phyloP scores from a whole-genome alignment of 768 basidiomycete species.

The Krasilnikovozyma curviuscula region DNA sequence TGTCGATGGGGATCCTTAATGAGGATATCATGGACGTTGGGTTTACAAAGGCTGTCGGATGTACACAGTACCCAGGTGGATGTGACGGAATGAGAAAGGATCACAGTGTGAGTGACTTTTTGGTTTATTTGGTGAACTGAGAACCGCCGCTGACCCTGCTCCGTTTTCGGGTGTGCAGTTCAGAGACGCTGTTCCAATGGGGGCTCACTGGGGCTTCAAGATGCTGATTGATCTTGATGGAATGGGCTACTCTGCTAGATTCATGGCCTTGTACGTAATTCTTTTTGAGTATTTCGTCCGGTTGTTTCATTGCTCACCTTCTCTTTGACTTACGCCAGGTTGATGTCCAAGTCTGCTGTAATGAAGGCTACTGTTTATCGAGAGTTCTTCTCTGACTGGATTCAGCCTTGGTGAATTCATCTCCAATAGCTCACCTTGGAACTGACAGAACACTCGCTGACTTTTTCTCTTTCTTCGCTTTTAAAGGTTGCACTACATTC shows the following conservation, averaged over 20 bases:
- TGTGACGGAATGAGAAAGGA: conserved; percentile 41
- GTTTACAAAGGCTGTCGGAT: conserved; percentile 58
- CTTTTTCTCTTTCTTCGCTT: not conserved
- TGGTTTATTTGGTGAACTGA: too few relatives aligned
- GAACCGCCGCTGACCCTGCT: too few relatives aligned
- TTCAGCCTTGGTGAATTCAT: conserved; percentile 57
- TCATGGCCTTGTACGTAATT: conserved; percentile 35
- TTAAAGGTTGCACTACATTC: conserved; percentile 80
- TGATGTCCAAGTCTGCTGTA: conserved; percentile 73
- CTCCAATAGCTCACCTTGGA: not conserved
- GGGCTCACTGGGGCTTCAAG: conserved; percentile 81
- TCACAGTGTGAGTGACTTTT: too few relatives aligned
- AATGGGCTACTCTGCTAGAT: conserved; percentile 75
- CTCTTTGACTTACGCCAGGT: conserved; percentile 31
- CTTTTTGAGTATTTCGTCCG: not conserved
- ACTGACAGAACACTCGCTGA: conserved; percentile 19
- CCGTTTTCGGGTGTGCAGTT: too few relatives aligned
- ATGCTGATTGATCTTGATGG: conserved; percentile 83
- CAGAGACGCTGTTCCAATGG: conserved; percentile 55
- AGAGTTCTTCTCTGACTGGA: conserved; percentile 80
- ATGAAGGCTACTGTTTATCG: conserved; percentile 79
- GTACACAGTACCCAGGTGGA: conserved; percentile 51
- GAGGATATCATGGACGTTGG: conserved; percentile 67
- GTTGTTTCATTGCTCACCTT: not conserved
- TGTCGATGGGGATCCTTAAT: conserved; percentile 46